Percentiles rank a stretch among this genome's conserved stretches.
These are phyloP conservation scores for Mucor racemosus DNA, from an alignment of 371 early-diverging fungal species.

Conservation along the genomic window DNA sequence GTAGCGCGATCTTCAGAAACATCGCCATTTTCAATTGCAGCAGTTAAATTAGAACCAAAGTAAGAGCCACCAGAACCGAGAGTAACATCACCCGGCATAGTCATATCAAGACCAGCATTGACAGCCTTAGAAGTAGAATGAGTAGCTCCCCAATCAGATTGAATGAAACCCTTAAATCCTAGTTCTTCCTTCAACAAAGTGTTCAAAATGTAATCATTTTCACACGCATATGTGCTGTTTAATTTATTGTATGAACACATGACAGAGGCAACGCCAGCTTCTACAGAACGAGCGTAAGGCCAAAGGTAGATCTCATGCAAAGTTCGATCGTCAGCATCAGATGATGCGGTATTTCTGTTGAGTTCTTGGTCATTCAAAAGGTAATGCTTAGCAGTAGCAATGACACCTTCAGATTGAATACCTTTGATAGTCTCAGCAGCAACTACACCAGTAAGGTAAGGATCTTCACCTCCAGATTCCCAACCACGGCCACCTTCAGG, in stretches of 20 bases:
- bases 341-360: slow-evolving; percentile 31
- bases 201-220: slow-evolving; percentile 50
- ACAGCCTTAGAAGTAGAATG: slow-evolving; percentile 37
- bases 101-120: slow-evolving; percentile 62
- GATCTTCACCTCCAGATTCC: slow-evolving; percentile 69
- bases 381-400: slow-evolving; percentile 61
- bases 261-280: slow-evolving; percentile 59
- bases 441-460: slow-evolving; percentile 55
- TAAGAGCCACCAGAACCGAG: slow-evolving; percentile 28
- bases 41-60: slow-evolving; percentile 42
- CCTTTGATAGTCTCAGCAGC: slow-evolving; percentile 39
- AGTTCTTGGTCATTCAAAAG: slow-evolving; percentile 57
- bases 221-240: slow-evolving; percentile 56
- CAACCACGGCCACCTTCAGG: slow-evolving; percentile 64
- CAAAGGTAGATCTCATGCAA: slow-evolving; percentile 63
- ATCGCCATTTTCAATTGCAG: slow-evolving; percentile 30
- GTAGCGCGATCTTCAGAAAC: slow-evolving; percentile 44
- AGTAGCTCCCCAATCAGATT: slow-evolving; percentile 47
- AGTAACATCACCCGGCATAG: slow-evolving; percentile 58
- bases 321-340: slow-evolving; percentile 52
- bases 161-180: slow-evolving; percentile 51
- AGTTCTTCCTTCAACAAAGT: slow-evolving; percentile 53
- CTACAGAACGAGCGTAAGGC: slow-evolving; percentile 57
- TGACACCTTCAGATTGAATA: slow-evolving; percentile 47
- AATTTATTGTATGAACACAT: slow-evolving; percentile 66